Base-by-base conservation (phyloP, 2,329 filamentous ascomycete genomes). In the Cercospora janseana region DNA sequence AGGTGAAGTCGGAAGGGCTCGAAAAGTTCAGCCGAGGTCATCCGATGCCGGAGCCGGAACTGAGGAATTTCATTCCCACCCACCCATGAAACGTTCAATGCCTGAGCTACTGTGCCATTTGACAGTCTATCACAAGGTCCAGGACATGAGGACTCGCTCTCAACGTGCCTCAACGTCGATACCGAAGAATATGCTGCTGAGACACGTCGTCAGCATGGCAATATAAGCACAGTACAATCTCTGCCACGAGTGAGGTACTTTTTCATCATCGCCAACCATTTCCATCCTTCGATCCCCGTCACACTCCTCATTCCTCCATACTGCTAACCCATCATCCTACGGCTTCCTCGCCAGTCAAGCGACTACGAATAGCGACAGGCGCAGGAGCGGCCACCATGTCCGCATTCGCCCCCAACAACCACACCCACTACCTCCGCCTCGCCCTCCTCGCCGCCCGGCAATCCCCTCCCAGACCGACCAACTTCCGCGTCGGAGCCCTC, bases 401-500 rank as follows among this genome's bases (percentile, higher is more conserved):
- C 9, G 26, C 29, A 9, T 43, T 43, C 37, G 43, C 31, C 20
- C 31, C 46, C 13, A 44, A 49, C 49, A 42, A 58, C 34, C 54
- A 57, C 41, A 50, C 44, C 20, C 52, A 62, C 34, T 82, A 82
- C 65, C 86, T 97, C 75, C 79, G 75, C 47, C 74, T 85, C 49
- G 89, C 89, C 28, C 80, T 97, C 50, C 72, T 78, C n/a, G 77
- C 90, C 56, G 91, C 93, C 9, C 77, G 79, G 27, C 79, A 86
- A 57, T 95, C 91, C 8, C 87, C 88, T 2, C 88, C 89, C 21
- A 90, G 86, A 63, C 86, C 91, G 2, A 90, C 88, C 44, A 97
- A 97, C 69, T 98, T 90, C 74, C 83, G 92, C 52, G 91, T 98
- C 16, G 93, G 93, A 32, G 93, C 93, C n/a, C 70, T 95, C n/a